Conservation (phyloP, 345 rosid species). For the Brassica juncea region DNA sequence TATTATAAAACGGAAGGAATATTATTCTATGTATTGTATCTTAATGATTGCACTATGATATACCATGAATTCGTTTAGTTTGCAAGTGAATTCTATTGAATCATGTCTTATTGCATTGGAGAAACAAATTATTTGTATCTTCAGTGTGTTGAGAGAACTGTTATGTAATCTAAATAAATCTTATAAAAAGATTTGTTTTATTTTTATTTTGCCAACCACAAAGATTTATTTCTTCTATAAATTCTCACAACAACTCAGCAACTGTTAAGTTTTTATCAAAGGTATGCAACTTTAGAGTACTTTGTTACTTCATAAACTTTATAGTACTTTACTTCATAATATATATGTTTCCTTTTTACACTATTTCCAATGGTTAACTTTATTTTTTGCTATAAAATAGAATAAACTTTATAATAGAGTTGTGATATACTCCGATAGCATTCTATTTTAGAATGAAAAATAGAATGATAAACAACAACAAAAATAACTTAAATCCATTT, state of each 20-base stretch:
- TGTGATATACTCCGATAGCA: too few species aligned
- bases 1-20: too few species aligned
- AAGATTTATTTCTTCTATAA: neutral
- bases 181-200: neutral
- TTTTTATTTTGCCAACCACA: neutral
- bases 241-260: neutral
- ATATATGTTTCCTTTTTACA: too few species aligned
- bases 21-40: neutral
- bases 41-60: neutral
- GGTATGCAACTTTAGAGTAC: neutral
- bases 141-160: neutral
- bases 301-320: neutral
- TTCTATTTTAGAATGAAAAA: too few species aligned
- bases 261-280: neutral
- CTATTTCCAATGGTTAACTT: too few species aligned
- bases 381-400: too few species aligned
- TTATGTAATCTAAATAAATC: neutral
- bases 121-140: neutral
- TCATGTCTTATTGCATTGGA: neutral
- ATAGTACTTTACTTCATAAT: neutral
- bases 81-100: neutral
- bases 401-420: too few species aligned
- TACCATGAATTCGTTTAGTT: neutral
- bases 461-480: too few species aligned
- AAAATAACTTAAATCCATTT: too few species aligned